Base-by-base conservation (phyloP, 768 basidiomycete genomes). In the Lentinula guzmanii region DNA sequence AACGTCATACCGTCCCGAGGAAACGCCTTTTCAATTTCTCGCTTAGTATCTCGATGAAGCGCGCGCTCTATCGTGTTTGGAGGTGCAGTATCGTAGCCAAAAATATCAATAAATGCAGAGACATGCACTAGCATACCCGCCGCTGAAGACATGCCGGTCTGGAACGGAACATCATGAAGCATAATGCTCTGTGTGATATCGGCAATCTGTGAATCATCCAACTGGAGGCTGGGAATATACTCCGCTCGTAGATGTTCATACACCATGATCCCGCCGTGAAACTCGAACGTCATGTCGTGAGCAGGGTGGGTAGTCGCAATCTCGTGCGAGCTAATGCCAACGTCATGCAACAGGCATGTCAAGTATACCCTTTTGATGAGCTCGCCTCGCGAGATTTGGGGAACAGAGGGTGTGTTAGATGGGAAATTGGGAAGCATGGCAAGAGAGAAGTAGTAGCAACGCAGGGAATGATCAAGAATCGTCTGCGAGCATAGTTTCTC, bases 171-270 rank as follows among this genome's bases (percentile, higher is more conserved):
- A n/a, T 56, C 62, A 54, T 68, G 67, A n/a, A 66, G 61, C 60
- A 68, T 59, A 35, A 68, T 66, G 31, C 67, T 65, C 52, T 68
- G 64, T 1, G 66, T 64, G 39, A 68, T 65, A 45, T 68, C 65
- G 8, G 63, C 65, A 16, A 68, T 55, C 15, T 55, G 53, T 13
- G 35, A 37, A 28, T 55, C 37, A 41, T 37, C 28, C 2, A 60
- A 28, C 61, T 28, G 15, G 60, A 42, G 16, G 62, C 54, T 10
- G 24, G 51, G 24, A 66, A 15, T n/a, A 5, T 61, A 61, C 1
- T 58, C 41, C 9, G n/a, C 50, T 18, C 62, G 61, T 16, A 66
- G 51, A 35, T 66, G 63, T 24, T 64, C 63, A 42, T 66, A 66
- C 31, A 60, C 65, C 63, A 64, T 62, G 18, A 64, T 64, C 11